Conservation (phyloP, 169 alveolate species). For the Eimeria brunetti region DNA sequence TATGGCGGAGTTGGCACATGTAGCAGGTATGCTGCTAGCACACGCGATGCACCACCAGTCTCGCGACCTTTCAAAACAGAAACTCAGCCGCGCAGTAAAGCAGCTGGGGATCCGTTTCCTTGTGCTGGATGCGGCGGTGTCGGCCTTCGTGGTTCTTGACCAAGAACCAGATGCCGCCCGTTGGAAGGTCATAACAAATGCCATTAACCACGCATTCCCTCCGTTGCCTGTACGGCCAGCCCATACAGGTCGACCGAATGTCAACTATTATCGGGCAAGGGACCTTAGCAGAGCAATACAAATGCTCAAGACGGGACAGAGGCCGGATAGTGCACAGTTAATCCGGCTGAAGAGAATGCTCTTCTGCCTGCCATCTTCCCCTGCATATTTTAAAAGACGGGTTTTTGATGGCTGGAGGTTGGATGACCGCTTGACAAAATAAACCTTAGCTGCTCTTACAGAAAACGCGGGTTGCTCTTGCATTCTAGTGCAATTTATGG, state of each 20-base stretch:
- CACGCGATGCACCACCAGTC: background rate
- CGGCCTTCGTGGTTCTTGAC: background rate
- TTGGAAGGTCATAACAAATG: background rate
- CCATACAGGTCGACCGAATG: background rate
- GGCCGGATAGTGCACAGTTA: background rate
- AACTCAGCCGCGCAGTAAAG: background rate
- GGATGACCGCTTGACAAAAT: background rate
- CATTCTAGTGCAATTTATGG: background rate
- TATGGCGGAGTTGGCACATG: background rate
- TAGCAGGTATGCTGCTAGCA: background rate
- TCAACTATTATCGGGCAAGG: background rate
- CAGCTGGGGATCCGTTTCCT: background rate
- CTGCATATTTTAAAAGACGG: background rate
- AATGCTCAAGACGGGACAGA: background rate
- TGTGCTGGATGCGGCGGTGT: background rate
- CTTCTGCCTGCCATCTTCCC: background rate
- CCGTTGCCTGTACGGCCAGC: background rate
- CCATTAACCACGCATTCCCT: background rate
- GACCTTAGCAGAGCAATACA: slow-evolving; percentile 4
- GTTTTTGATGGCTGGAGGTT: background rate
- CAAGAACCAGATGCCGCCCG: background rate
- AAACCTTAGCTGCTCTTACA: background rate
- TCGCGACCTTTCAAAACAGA: background rate
- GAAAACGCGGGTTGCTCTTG: background rate
- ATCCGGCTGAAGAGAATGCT: background rate